Base-by-base conservation (phyloP, 768 basidiomycete species). In the Tricholomella constricta region DNA sequence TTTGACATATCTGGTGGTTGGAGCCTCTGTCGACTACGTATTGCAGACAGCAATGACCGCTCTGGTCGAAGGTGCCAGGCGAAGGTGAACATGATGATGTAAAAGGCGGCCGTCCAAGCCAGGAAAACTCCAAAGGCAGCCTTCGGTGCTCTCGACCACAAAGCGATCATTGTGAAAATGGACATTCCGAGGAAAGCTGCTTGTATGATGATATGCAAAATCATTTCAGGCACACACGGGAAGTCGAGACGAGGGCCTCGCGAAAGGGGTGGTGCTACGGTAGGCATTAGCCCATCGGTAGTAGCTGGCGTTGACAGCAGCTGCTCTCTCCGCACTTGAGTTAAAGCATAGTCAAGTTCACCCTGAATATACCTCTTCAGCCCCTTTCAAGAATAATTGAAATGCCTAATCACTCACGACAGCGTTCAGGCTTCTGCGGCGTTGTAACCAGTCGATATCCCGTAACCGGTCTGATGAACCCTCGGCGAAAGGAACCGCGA, bases 361-460 rank as follows among this genome's bases (percentile, higher is more conserved):
- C 83, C 86, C 88, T 91, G 65, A 8, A 57, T 40, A 48, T 54
- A 56, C 43, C 45, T 53, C 55, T 45, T 55, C 14, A 22, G 25
- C 34, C n/a, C 45, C 15, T 43, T 43, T 34, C 29, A 42, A 48
- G 52, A 52, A 43, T 43, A 32, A 31, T 10, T 44, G 35, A 45
- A 26, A 14, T 25, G 1, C 7, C 14, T 20, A n/a, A 9, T 37
- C 1, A 72, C 85, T 64, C 65, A 91, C 89, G 72, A 87, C 82
- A 51, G 80, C 78, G 62, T 83, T 85, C 26, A 87, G 70, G 64
- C 85, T 89, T 52, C 89, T 80, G 47, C 91, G 77, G 45, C 86
- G 81, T 51, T 86, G 80, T 29, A 91, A 72, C 91, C 91, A 92
- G 63, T 89, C 89, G 45, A 89, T 74, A 63, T 92, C 88, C 26